These are phyloP conservation scores for Verbascum thapsus DNA, from an alignment of 257 asterid species.

Conservation along the genomic window DNA sequence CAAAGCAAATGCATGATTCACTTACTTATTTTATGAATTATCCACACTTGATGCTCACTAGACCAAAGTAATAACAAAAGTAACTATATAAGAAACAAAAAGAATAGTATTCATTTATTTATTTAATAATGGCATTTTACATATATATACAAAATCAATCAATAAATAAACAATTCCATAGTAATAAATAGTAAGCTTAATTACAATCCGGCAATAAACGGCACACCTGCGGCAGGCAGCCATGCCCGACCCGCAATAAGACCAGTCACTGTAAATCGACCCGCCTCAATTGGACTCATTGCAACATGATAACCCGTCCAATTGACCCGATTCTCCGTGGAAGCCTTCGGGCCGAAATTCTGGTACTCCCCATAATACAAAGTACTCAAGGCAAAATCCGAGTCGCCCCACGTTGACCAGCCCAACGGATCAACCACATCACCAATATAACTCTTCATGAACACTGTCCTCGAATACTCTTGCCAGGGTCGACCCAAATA, in stretches of 20 bases:
- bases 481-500: conserved; percentile 88
- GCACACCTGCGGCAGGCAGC: conserved; percentile 85
- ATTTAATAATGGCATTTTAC: conserved; percentile 47
- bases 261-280: conserved; percentile 56
- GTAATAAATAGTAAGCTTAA: not conserved
- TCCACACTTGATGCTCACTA: too few species aligned
- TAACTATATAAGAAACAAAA: too few species aligned
- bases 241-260: conserved; percentile 71
- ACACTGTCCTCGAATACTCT: conserved; percentile 67
- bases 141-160: conserved; percentile 40
- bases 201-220: conserved; percentile 69
- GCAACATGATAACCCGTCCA: conserved; percentile 74
- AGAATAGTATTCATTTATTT: conserved; percentile 17
- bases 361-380: conserved; percentile 79
- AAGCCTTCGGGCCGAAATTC: conserved; percentile 67
- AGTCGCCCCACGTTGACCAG: conserved; percentile 68
- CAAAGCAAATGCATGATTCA: too few species aligned
- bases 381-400: conserved; percentile 61
- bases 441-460: conserved; percentile 57
- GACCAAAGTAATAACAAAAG: too few species aligned
- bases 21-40: too few species aligned
- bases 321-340: conserved; percentile 48
- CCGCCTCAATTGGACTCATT: conserved; percentile 42
- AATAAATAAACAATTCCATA: conserved; percentile 34
- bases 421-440: conserved; percentile 59